Evolutionary conservation across 768 basidiomycete genomes (phyloP), one percentile per base, ranked within the genome.

Genomic region (Pholiota microspora): DNA sequence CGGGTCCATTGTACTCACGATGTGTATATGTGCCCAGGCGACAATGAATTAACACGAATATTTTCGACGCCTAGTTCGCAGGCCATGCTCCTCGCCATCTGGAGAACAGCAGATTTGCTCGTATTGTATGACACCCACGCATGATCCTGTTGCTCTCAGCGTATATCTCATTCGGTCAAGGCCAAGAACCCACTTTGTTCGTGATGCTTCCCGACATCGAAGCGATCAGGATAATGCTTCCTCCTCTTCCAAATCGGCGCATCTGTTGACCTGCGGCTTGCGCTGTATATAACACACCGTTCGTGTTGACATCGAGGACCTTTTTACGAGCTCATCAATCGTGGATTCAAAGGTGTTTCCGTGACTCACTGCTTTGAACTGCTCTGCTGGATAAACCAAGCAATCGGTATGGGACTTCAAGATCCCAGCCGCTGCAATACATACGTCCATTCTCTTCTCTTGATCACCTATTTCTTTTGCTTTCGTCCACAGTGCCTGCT

Each of bases 31-130:
- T 88, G 80, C 2, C 89, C 88, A 0, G 88, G 88, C 8, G 89
- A 90, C 48, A 92, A 74, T 10, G 84, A 75, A 67, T 92, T 92
- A 55, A 90, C 87, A 2, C 89, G 77, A 47, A 92, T 89, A 2
- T 75, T 70, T 66, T 83, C 73, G 31, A 64, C 70, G 1, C 86
- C 89, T 1, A 92, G 77, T 64, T 92, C 89, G 63, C 87, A 89
- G 3, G 89, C 89, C 87, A 92, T 86, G 66, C 85, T 89, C 38
- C 89, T 81, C 4, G 76, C 83, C 87, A 89, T 89, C 69, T 92
- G 89, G 36, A 90, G 69, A 15, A 92, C 87, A 4, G 84, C 89
- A 1, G 85, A 81, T 69, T 92, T 92, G 71, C 85, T 87, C 45
- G 80, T 77, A 69, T 90, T 89, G 71, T 91, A 91, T 12, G 86